Conservation (phyloP, 1,284 basidiomycete species). For the Austroboletus rostrupii region DNA sequence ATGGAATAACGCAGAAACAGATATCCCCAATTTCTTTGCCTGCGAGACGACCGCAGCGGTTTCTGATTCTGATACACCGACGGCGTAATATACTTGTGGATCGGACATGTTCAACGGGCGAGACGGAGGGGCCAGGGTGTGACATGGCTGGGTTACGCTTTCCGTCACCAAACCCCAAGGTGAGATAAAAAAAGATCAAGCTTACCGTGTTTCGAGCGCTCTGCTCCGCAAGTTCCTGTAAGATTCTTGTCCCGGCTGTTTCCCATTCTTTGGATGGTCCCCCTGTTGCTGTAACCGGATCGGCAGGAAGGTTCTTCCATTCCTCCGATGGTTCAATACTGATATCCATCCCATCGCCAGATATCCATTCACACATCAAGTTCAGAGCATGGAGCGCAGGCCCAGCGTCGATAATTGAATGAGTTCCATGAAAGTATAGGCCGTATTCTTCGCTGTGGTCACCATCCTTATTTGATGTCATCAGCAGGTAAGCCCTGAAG, state of each 20-base stretch:
- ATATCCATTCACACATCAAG: constrained; percentile 26
- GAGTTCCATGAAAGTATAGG: constrained; percentile 18
- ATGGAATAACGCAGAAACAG: constrained; percentile 16
- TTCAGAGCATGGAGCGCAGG: constrained; percentile 18
- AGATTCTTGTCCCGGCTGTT: constrained; percentile 6
- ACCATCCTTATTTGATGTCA: constrained; percentile 3
- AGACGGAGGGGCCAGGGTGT: constrained; percentile 12
- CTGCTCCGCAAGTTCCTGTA: constrained; percentile 10
- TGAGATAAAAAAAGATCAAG: neutral
- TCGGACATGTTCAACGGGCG: constrained; percentile 11
- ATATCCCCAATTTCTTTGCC: constrained; percentile 15
- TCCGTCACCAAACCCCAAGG: neutral
- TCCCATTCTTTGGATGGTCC: constrained; percentile 15
- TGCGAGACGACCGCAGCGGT: constrained; percentile 10
- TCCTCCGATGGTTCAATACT: constrained; percentile 12
- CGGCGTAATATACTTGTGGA: constrained; percentile 7
- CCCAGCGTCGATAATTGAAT: constrained; percentile 16
- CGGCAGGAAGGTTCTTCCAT: constrained; percentile 23
- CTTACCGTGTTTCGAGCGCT: constrained; percentile 8
- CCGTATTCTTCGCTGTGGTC: constrained; percentile 11
- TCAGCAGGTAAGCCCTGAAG: constrained; percentile 17
- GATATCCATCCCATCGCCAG: constrained; percentile 14
- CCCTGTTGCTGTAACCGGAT: constrained; percentile 19
- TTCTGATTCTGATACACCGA: constrained; percentile 7
- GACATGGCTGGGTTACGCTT: constrained; percentile 8